These are phyloP conservation scores for Clarireedia paspali DNA, from an alignment of 2,329 filamentous ascomycete genomes.

Conservation along the genomic window DNA sequence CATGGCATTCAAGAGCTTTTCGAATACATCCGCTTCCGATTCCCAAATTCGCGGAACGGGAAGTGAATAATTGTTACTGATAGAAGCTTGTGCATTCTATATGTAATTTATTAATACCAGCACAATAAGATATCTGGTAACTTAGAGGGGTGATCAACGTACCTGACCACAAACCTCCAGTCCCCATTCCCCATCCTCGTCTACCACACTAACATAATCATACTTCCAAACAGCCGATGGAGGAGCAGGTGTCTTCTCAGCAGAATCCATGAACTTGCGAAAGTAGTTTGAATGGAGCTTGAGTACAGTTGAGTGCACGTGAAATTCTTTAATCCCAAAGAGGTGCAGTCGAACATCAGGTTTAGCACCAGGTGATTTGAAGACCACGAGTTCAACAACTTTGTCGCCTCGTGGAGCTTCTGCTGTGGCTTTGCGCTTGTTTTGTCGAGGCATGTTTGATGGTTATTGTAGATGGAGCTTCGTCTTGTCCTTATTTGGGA, in stretches of 20 bases:
- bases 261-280: slow-evolving; percentile 5
- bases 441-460: not conserved
- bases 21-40: slow-evolving; percentile 2
- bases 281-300: slow-evolving; percentile 12
- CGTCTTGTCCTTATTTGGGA: too few relatives aligned
- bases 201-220: slow-evolving; percentile 15
- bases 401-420: not conserved
- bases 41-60: not conserved
- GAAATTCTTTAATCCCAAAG: slow-evolving; percentile 4
- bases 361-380: not conserved
- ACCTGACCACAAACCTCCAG: not conserved
- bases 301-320: slow-evolving; percentile 12
- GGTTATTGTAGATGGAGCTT: too few relatives aligned
- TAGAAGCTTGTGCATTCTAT: not conserved
- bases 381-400: not conserved
- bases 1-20: slow-evolving; percentile 14
- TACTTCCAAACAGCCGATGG: slow-evolving; percentile 8
- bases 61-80: not conserved
- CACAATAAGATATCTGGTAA: not conserved
- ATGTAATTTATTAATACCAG: too few relatives aligned
- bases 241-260: not conserved
- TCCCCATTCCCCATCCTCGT: slow-evolving; percentile 12
- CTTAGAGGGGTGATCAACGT: not conserved
- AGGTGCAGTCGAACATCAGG: slow-evolving; percentile 1
- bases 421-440: not conserved